phyloP scores from a whole-genome alignment of 345 rosid genomes.

The Clarkia xantiana region DNA sequence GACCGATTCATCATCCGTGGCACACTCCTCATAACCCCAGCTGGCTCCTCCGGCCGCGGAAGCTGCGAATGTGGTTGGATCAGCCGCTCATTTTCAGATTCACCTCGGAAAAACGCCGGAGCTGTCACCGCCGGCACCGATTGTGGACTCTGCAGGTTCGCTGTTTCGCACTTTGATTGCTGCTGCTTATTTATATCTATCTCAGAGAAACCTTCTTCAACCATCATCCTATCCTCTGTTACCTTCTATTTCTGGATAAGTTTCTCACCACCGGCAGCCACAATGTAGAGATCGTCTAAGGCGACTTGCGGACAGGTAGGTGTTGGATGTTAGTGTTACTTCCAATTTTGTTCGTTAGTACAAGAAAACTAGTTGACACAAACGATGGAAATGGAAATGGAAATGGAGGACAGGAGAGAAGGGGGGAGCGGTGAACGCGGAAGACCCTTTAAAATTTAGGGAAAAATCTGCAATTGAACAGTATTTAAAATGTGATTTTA shows the following conservation, averaged over 20 bases:
- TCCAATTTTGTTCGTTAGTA: too few species aligned
- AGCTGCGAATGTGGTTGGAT: constrained; percentile 48
- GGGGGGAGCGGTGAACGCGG: neutral
- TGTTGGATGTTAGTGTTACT: too few species aligned
- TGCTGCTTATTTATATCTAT: neutral
- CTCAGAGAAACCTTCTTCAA: constrained; percentile 5
- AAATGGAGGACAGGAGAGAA: neutral
- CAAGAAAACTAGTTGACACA: neutral
- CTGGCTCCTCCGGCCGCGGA: constrained; percentile 77
- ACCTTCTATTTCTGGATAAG: too few species aligned
- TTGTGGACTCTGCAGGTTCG: constrained; percentile 2
- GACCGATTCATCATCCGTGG: constrained; percentile 7
- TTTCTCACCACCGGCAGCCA: too few species aligned
- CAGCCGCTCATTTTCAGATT: constrained; percentile 4
- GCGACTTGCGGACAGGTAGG: too few species aligned
- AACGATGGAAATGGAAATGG: too few species aligned
- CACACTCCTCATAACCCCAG: constrained; percentile 14
- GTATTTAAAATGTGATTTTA: too few species aligned
- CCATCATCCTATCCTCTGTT: neutral
- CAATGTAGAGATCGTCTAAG: too few species aligned
- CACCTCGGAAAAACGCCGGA: neutral
- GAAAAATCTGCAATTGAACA: too few species aligned
- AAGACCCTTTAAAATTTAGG: too few species aligned
- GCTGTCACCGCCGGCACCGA: constrained; percentile 3
- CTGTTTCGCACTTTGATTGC: neutral